Conservation (phyloP, 163 green algal genomes). For the Scenedesmus sp. region DNA sequence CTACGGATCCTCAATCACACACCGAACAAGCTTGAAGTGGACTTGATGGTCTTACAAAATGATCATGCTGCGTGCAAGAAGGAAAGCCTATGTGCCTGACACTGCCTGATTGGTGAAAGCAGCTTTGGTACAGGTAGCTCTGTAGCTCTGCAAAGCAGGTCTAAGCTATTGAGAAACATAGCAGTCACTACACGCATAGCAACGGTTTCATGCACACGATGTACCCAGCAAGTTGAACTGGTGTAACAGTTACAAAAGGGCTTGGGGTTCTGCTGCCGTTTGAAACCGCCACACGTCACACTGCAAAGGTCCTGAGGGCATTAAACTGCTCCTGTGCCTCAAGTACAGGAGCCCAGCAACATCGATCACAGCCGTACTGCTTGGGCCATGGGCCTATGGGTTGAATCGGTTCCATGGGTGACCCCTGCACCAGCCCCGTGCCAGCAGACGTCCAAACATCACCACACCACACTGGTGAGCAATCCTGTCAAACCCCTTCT, state of each 20-base stretch:
- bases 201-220: neutral
- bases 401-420: too few species aligned
- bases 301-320: too few species aligned
- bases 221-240: neutral
- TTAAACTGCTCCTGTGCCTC: too few species aligned
- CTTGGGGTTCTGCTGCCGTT: neutral
- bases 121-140: neutral
- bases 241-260: slow-evolving; percentile 1
- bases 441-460: too few species aligned
- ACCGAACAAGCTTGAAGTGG: too few species aligned
- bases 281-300: neutral
- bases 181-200: neutral
- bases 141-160: neutral
- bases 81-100: neutral
- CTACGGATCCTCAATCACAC: neutral
- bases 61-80: neutral
- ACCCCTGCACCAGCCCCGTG: too few species aligned
- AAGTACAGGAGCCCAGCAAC: too few species aligned
- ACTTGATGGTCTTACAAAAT: neutral
- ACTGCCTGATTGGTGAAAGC: neutral
- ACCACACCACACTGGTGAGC: neutral
- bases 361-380: neutral
- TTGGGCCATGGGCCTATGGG: neutral
- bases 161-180: neutral
- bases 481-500: neutral